These are phyloP conservation scores for Pseudogymnoascus sp. DNA, from an alignment of 2,329 filamentous ascomycete genomes.

Conservation along the genomic window DNA sequence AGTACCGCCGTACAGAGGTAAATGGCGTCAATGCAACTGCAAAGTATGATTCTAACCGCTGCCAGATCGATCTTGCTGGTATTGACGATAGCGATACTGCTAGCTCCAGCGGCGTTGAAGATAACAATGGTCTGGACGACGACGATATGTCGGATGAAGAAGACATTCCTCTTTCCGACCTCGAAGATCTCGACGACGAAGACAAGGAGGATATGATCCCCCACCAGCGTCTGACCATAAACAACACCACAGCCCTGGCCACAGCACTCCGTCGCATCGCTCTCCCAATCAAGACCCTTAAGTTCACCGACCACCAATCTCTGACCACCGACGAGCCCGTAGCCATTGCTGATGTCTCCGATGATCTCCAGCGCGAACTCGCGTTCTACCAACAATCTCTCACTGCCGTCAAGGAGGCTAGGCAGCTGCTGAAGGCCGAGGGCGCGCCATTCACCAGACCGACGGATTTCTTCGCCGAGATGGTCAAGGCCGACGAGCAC, in stretches of 20 bases:
- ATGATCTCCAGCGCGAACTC: conserved; percentile 86
- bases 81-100: conserved; percentile 54
- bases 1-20: conserved; percentile 34
- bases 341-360: conserved; percentile 72
- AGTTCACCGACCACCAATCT: conserved; percentile 77
- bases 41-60: conserved; percentile 16
- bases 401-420: conserved; percentile 64
- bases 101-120: conserved; percentile 48
- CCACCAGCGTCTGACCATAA: conserved; percentile 90
- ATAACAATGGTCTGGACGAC: conserved; percentile 37
- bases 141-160: conserved; percentile 63
- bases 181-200: conserved; percentile 66
- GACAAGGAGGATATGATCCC: conserved; percentile 82
- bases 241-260: conserved; percentile 83
- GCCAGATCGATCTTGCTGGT: conserved; percentile 42
- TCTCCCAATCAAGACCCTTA: conserved; percentile 56
- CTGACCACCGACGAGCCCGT: conserved; percentile 61
- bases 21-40: conserved; percentile 10
- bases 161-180: conserved; percentile 82
- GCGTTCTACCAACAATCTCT: conserved; percentile 89
- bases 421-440: conserved; percentile 69
- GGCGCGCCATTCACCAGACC: conserved; percentile 80
- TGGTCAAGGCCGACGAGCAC: conserved; percentile 96
- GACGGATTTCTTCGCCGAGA: conserved; percentile 95
- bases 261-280: conserved; percentile 71